Base-by-base conservation (phyloP, 129 eudicot species). In the Chrysanthemum lavandulifolium region DNA sequence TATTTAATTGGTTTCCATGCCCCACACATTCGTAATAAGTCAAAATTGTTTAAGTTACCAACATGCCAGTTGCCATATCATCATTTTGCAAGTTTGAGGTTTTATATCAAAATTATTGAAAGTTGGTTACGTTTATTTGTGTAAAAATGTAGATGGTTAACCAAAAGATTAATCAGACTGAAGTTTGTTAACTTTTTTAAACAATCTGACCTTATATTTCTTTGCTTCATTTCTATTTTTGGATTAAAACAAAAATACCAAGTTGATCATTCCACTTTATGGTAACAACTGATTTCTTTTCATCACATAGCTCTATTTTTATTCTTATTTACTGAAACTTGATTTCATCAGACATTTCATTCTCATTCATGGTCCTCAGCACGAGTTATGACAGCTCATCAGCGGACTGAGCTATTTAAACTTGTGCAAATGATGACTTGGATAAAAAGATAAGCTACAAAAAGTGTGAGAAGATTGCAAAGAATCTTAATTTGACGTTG, bases 331-430 rank as follows among this genome's bases (percentile, higher is more conserved):
- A 60, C 67, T 54, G 61, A 69, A 65, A 19, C 3, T 10, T 55
- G 25, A 40, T 68, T 80, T 78, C 58, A 65, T 67, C 84, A 93
- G 98, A 82, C 90, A 59, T 90, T 76, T 64, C 72, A 48, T 81
- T 62, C 77, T 12, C 81, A 86, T 72, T 84, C 98, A 51, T 94
- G 98, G 98, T 80, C 92, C 62, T 73, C 97, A 25, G 73, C 64
- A 19, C 80, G 93, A 21, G 91, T 94, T 58, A 90, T 94, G 96
- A 83, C 97, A 74, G 96, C 93, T 69, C 87, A 69, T 61, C 96
- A 94, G 77, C 89, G 97, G 45, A 85, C 82, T 63, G 86, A 90
- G 84, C 97, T 94, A 61, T 76, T 75, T 29, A 82, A 94, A 80
- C 85, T 81, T 67, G 66, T 94, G 71, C 56, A 10, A 81, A 76